A percentile compares a stretch with the other conserved stretches of the same genome.
phyloP scores from a whole-genome alignment of 2,329 filamentous ascomycete species.

The Thyridium curvatum region DNA sequence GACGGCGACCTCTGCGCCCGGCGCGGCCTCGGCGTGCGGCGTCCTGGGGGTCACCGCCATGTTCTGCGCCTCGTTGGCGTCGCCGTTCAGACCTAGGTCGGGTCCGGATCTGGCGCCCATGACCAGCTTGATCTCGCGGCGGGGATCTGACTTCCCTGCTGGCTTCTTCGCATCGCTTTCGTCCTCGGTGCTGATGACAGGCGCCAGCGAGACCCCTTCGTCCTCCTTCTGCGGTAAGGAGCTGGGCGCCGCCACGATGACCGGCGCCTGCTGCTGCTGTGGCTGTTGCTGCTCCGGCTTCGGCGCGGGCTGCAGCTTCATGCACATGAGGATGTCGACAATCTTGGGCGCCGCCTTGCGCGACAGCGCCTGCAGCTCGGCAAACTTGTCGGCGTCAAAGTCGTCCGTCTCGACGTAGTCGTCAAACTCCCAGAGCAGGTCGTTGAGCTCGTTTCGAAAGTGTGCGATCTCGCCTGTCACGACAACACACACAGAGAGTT shows the following conservation, averaged over 20 bases:
- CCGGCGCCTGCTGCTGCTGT: constrained; percentile 8
- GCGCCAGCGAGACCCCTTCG: no score
- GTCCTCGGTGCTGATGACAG: no score
- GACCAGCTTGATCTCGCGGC: no score
- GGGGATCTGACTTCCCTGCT: no score
- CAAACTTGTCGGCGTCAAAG: constrained; percentile 45
- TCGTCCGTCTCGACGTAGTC: constrained; percentile 42
- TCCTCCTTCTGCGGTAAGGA: no score
- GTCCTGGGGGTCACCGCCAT: background rate
- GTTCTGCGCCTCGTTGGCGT: background rate
- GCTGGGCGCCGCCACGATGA: background rate
- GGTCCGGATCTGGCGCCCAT: constrained; percentile 11
- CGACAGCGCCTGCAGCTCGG: constrained; percentile 39
- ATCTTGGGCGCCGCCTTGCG: constrained; percentile 42
- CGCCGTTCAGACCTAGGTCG: constrained; percentile 10
- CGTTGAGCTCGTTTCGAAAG: constrained; percentile 39
- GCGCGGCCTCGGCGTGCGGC: background rate
- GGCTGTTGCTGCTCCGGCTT: constrained; percentile 4
- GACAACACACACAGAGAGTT: background rate
- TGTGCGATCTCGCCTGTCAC: constrained; percentile 44
- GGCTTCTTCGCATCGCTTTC: no score
- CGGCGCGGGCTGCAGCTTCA: constrained; percentile 37
- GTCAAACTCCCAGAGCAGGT: constrained; percentile 51
- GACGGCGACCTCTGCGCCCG: no score
- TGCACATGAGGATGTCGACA: constrained; percentile 43